A percentile compares a stretch with the other conserved stretches of the same genome.
phyloP scores from a whole-genome alignment of 2,329 filamentous ascomycete genomes.

The Hypoxylon sp. region DNA sequence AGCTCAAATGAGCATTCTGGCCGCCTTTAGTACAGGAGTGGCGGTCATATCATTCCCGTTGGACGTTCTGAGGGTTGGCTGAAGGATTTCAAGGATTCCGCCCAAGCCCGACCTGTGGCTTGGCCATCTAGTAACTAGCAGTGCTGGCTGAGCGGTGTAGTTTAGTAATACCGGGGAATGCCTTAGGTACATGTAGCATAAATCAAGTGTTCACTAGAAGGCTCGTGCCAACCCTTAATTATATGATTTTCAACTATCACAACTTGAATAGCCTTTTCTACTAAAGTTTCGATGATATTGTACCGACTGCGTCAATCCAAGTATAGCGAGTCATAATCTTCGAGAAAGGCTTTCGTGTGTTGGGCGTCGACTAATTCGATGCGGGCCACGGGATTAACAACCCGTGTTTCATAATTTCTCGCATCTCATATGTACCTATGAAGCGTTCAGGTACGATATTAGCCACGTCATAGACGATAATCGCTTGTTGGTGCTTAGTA shows the following conservation, averaged over 20 bases:
- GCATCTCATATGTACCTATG: constrained; percentile 16
- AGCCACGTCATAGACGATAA: constrained; percentile 31
- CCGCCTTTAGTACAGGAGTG: constrained; percentile 56
- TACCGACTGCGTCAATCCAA: constrained; percentile 4
- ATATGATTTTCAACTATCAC: constrained; percentile 7
- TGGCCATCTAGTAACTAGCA: constrained; percentile 25
- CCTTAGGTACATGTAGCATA: constrained; percentile 20
- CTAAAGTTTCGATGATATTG: constrained; percentile 6
- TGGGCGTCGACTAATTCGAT: constrained; percentile 30
- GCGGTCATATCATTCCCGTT: constrained; percentile 69
- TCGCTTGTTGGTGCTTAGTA: constrained; percentile 14
- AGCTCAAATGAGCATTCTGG: constrained; percentile 55
- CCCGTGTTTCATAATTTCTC: constrained; percentile 41
- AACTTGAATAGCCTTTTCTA: constrained; percentile 19
- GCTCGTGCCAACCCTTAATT: constrained; percentile 28
- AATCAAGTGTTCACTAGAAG: constrained; percentile 23
- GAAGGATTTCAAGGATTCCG: constrained; percentile 63
- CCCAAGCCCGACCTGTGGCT: constrained; percentile 27
- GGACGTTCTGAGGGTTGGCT: constrained; percentile 60
- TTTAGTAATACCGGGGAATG: constrained; percentile 28
- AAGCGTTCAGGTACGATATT: constrained; percentile 26
- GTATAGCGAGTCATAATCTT: constrained; percentile 1
- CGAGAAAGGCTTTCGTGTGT: constrained; percentile 22
- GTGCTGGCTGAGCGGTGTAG: constrained; percentile 17
- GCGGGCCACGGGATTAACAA: constrained; percentile 34